phyloP scores from a whole-genome alignment of 2,329 filamentous ascomycete species.

The Aspergillus brunneoviolaceus region DNA sequence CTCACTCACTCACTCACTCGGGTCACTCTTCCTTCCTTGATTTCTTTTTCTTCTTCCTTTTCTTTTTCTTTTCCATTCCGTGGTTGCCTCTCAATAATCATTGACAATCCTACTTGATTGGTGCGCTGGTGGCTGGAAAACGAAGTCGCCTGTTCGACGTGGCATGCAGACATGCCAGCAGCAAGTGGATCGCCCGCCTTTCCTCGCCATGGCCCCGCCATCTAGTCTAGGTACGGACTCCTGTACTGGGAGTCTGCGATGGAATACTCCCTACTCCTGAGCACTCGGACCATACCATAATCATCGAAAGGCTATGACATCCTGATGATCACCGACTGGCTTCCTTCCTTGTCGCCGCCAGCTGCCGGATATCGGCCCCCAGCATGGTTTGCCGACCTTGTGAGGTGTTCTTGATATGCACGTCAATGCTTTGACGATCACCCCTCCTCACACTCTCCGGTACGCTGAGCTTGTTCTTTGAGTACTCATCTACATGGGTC shows the following conservation, averaged over 20 bases:
- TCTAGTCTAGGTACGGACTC: not conserved
- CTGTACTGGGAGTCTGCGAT: too few relatives aligned
- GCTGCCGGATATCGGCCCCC: not conserved
- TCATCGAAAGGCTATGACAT: not conserved
- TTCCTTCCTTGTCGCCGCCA: not conserved
- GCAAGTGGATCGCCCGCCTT: slow-evolving; percentile 23
- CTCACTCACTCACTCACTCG: too few relatives aligned
- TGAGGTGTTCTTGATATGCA: not conserved
- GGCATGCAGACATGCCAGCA: slow-evolving; percentile 23
- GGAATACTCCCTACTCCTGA: not conserved
- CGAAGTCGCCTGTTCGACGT: slow-evolving; percentile 22
- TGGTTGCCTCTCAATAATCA: not conserved
- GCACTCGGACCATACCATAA: not conserved
- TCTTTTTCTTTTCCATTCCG: not conserved
- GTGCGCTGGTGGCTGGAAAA: slow-evolving; percentile 15
- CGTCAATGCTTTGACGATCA: not conserved
- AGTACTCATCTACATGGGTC: too few relatives aligned
- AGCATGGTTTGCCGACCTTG: not conserved
- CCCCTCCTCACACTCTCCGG: not conserved
- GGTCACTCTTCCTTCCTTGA: not conserved
- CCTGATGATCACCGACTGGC: not conserved
- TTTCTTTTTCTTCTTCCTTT: not conserved
- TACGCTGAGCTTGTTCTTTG: not conserved
- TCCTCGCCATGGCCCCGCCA: not conserved
- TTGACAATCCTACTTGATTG: slow-evolving; percentile 8